Conservation (phyloP, 305 asterid genomes). For the Euphrasia arctica region DNA sequence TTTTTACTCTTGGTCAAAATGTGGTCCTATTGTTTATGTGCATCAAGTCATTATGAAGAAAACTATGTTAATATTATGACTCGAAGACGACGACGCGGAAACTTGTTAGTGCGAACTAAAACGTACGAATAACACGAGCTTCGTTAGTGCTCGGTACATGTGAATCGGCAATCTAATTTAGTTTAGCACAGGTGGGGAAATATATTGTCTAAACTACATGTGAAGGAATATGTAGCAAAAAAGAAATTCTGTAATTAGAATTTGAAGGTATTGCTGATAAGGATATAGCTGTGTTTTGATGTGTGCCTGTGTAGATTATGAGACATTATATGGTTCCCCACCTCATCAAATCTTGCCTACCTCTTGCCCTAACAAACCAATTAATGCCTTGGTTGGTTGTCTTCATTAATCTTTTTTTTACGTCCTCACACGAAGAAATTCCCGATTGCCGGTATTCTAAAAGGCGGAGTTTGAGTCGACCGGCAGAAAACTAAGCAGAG, state of each 20-base stretch:
- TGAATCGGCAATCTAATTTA: too few species aligned
- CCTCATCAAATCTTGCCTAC: slow-evolving; percentile 46
- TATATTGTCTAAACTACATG: background rate
- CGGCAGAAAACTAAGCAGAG: background rate
- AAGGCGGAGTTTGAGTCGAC: background rate
- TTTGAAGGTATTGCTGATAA: slow-evolving; percentile 36
- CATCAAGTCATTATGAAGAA: slow-evolving; percentile 22
- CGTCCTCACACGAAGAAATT: slow-evolving; percentile 6
- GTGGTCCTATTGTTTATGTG: slow-evolving; percentile 31
- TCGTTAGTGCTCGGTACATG: background rate
- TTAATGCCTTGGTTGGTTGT: slow-evolving; percentile 39
- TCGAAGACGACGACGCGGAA: background rate
- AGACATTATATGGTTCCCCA: slow-evolving; percentile 44
- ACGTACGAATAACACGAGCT: background rate
- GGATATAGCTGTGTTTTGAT: slow-evolving; percentile 40
- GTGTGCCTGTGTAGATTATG: slow-evolving; percentile 30
- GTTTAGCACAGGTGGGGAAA: too few species aligned
- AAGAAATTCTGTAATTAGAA: slow-evolving; percentile 19
- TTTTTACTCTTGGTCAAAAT: slow-evolving; percentile 13
- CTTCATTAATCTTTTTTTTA: slow-evolving; percentile 16
- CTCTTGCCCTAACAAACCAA: slow-evolving; percentile 37
- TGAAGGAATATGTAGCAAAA: slow-evolving; percentile 4
- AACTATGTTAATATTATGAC: background rate
- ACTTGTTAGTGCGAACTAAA: background rate
- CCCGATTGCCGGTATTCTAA: too few species aligned